Evolutionary conservation across 768 basidiomycete species (phyloP).

Genomic region (Psilocybe cyanescens): DNA sequence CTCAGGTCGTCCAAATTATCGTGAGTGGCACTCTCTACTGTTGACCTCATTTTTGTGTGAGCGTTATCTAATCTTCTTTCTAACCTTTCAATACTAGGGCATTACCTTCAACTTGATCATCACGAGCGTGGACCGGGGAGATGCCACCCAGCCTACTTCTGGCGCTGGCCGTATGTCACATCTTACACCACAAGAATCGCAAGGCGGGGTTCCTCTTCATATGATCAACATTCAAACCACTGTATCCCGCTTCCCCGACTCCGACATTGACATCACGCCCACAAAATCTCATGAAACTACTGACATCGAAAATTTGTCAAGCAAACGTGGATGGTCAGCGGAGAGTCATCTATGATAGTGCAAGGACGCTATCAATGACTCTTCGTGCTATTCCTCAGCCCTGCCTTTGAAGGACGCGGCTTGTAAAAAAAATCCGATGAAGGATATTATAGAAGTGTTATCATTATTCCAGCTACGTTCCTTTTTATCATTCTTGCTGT

Average conservation of each 20-base stretch:
- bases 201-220: conserved; percentile 25
- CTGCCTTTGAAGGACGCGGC: neutral
- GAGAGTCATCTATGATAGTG: neutral
- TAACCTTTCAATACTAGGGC: conserved; percentile 17
- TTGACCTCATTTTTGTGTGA: neutral
- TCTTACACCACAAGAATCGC: conserved; percentile 13
- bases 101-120: conserved; percentile 32
- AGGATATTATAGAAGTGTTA: neutral
- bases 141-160: neutral
- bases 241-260: conserved; percentile 27
- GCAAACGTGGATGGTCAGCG: conserved; percentile 1
- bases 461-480: neutral
- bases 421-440: neutral
- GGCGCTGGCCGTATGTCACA: neutral
- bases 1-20: conserved; percentile 46
- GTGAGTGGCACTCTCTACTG: conserved; percentile 18
- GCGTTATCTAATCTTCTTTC: neutral
- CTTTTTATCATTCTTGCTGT: neutral
- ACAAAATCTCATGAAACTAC: neutral
- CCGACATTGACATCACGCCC: neutral
- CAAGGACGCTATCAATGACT: neutral
- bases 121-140: conserved; percentile 19
- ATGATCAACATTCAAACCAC: conserved; percentile 36
- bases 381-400: neutral
- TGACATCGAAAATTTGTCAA: conserved; percentile 6